These are phyloP conservation scores for Cryptococcus depauperatus DNA, from an alignment of 1,284 basidiomycete genomes.

Conservation along the genomic window DNA sequence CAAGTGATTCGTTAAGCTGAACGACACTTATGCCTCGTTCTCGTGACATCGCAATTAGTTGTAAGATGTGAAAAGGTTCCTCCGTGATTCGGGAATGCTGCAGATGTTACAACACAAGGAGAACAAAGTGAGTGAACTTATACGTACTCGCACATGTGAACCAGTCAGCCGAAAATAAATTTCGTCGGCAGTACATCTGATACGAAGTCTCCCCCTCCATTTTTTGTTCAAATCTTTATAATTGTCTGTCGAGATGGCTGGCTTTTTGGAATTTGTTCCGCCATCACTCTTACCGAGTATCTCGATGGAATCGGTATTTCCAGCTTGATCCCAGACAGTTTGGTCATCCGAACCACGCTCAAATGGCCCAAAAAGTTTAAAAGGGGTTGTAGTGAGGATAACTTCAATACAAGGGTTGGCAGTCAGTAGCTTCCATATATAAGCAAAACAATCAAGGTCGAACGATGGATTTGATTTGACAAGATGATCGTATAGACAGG, in stretches of 20 bases:
- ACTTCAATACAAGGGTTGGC: background rate
- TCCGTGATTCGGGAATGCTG: constrained; percentile 31
- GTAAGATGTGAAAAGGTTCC: constrained; percentile 29
- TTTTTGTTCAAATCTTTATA: constrained; percentile 19
- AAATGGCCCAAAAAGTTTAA: no score
- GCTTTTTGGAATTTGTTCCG: no score
- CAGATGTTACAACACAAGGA: no score
- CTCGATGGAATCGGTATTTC: background rate
- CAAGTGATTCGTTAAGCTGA: constrained; percentile 33
- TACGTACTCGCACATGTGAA: constrained; percentile 23
- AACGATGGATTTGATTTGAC: background rate
- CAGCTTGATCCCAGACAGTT: no score
- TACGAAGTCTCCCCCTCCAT: constrained; percentile 34
- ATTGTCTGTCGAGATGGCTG: constrained; percentile 8
- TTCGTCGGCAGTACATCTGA: constrained; percentile 36
- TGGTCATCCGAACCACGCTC: no score
- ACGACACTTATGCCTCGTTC: constrained; percentile 29
- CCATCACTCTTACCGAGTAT: background rate
- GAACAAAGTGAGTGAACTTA: constrained; percentile 10
- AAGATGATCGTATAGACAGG: background rate
- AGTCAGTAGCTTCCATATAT: background rate
- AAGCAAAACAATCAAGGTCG: background rate
- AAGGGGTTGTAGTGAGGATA: background rate
- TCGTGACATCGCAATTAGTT: constrained; percentile 22
- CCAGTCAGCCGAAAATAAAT: constrained; percentile 40